Base-by-base conservation (phyloP, 768 basidiomycete genomes). In the Trametes sanguinea region DNA sequence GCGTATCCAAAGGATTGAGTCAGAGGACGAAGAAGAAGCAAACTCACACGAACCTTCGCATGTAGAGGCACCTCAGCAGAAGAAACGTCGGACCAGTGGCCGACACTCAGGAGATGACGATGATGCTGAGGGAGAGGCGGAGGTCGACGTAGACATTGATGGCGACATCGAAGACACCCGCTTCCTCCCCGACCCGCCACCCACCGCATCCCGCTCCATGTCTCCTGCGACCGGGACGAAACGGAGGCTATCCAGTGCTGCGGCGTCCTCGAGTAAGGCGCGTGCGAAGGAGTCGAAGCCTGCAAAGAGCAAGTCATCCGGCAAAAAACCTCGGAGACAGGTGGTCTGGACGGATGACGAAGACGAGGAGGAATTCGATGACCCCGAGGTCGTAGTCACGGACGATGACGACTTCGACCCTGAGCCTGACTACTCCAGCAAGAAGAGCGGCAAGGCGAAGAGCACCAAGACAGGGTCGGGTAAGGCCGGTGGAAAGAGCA, bases 371-470 rank as follows among this genome's bases (percentile, higher is more conserved):
- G 70, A 75, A 54, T 71, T 71, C 27, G 63, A 72, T 30, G 72
- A 71, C 22, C 61, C 61, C 6, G 71, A 70, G 10, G 51, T 55
- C 4, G 47, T 61, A 11, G 56, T 60, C 11, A 55, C 67, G 17
- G 68, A 68, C 30, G 69, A 69, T n/a, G 68, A 68, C n/a, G 68
- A 72, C 57, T 72, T 70, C 33, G 57, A 60, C 1, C 65, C 67
- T 0, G 67, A 66, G 44, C 54, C 63, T 2, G 39, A 47, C 22
- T 54, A 46, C 56, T 43, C 58, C 54, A 11, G 65, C 64, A 52
- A 70, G 67, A 68, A 72, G 68, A 27, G 60, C 6, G 69, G 4
- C 52, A 78, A 73, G 70, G 64, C 60, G 35, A 76, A 68, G 64
- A 43, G 43, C 17, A 63, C 65, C 10, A 79, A 72, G 57, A 55